Evolutionary conservation across 345 rosid genomes (phyloP).

Genomic region (Syzygium grande): DNA sequence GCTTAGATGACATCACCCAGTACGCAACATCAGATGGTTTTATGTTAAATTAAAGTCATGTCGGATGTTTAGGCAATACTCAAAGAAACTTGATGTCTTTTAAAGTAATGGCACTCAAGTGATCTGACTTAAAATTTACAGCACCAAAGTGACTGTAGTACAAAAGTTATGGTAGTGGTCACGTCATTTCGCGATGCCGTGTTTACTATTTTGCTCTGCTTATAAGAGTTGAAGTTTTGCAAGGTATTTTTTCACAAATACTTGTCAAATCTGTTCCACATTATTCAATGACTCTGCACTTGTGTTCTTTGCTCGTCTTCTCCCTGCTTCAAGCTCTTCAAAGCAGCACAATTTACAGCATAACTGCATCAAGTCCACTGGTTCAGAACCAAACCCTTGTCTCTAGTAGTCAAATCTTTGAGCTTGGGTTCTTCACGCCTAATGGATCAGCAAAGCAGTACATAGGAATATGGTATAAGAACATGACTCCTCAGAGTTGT

Average conservation of each 20-base stretch:
- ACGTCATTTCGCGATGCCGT: neutral
- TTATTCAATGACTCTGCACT: neutral
- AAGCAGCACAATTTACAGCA: neutral
- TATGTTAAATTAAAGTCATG: neutral
- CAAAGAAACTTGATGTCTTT: neutral
- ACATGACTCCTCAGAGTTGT: constrained; percentile 4
- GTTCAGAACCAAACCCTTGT: neutral
- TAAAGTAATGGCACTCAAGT: neutral
- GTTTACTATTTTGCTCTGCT: neutral
- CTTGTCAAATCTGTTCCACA: neutral
- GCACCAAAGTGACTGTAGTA: neutral
- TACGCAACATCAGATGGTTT: neutral
- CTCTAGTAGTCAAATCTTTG: neutral
- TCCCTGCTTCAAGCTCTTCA: neutral
- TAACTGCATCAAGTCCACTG: neutral
- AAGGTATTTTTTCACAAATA: neutral
- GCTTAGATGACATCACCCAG: neutral
- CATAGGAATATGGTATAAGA: constrained; percentile 6
- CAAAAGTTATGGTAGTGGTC: neutral
- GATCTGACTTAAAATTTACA: neutral
- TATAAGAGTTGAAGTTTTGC: neutral
- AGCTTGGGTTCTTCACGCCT: constrained; percentile 7
- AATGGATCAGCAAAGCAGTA: neutral
- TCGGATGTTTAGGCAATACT: neutral
- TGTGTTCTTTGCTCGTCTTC: constrained; percentile 5